Percentiles rank a stretch among this genome's conserved stretches.
These are phyloP conservation scores for Sphaerulina musiva DNA, from an alignment of 2,329 filamentous ascomycete species.

Conservation along the genomic window DNA sequence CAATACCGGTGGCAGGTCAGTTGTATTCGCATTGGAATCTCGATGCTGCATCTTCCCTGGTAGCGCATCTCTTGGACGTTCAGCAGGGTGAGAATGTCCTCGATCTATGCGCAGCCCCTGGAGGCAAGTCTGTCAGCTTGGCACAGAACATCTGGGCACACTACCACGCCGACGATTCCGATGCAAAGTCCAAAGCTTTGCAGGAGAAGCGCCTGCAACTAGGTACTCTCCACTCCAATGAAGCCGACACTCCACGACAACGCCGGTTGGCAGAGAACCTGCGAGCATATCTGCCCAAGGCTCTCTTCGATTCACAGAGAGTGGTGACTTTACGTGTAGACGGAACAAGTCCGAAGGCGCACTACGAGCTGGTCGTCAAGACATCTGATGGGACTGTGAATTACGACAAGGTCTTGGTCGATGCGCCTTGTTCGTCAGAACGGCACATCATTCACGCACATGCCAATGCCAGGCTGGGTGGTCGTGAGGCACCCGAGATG, in stretches of 20 bases:
- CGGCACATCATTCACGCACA: slow-evolving; percentile 36
- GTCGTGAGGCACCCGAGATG: slow-evolving; percentile 33
- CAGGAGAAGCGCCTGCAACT: slow-evolving; percentile 8
- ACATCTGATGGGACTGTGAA: slow-evolving; percentile 29
- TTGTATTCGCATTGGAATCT: slow-evolving; percentile 30
- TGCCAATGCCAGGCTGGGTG: slow-evolving; percentile 24
- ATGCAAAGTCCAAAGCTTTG: slow-evolving; percentile 15
- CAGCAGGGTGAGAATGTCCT: slow-evolving; percentile 36
- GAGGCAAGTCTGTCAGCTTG: slow-evolving; percentile 34
- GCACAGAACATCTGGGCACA: slow-evolving; percentile 31
- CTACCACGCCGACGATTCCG: slow-evolving; percentile 15
- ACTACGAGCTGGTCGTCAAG: slow-evolving; percentile 26
- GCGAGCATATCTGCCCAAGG: slow-evolving; percentile 22
- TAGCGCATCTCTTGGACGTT: slow-evolving; percentile 32
- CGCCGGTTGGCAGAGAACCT: slow-evolving; percentile 31
- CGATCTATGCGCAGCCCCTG: slow-evolving; percentile 39
- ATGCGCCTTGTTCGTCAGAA: slow-evolving; percentile 40
- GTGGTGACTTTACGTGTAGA: slow-evolving; percentile 25
- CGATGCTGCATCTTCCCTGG: slow-evolving; percentile 33
- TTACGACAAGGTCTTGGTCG: slow-evolving; percentile 39
- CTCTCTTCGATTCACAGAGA: slow-evolving; percentile 15
- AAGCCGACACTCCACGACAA: slow-evolving; percentile 31
- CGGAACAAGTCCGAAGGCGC: slow-evolving; percentile 18
- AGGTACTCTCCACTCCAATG: slow-evolving; percentile 37
- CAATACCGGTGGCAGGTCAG: slow-evolving; percentile 11